A percentile compares a stretch with the other conserved stretches of the same genome.
Conservation (phyloP, 1,284 basidiomycete species). For the Naganishia cerealis region DNA sequence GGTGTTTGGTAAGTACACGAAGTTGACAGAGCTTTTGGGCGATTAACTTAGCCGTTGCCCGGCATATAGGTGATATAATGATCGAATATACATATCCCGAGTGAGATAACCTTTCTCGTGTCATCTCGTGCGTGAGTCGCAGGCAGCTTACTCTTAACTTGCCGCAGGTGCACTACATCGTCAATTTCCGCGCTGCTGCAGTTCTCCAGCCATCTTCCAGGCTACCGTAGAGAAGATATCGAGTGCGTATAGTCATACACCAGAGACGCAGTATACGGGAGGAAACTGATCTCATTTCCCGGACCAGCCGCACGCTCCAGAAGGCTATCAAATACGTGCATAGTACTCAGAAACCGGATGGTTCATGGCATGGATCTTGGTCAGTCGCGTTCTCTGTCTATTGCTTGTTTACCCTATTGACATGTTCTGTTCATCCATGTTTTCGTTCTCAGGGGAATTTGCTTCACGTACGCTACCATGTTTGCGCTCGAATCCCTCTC, state of each 20-base stretch:
- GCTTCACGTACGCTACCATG: constrained; percentile 93
- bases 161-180: constrained; percentile 74
- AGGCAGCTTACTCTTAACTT: not conserved
- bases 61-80: constrained; percentile 71
- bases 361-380: constrained; percentile 94
- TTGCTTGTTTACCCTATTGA: not conserved
- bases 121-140: not conserved
- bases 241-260: constrained; percentile 58
- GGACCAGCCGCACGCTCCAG: constrained; percentile 62
- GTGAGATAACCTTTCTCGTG: constrained; percentile 50
- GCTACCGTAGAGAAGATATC: constrained; percentile 79
- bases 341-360: constrained; percentile 74
- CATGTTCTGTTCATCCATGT: not conserved
- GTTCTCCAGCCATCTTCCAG: constrained; percentile 76
- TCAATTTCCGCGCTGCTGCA: constrained; percentile 81
- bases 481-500: constrained; percentile 69
- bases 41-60: not conserved
- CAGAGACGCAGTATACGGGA: not conserved
- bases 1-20: constrained; percentile 66
- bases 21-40: not conserved
- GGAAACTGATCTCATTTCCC: not conserved
- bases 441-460: constrained; percentile 67
- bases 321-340: constrained; percentile 81
- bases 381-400: constrained; percentile 33
- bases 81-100: constrained; percentile 89